Base-by-base conservation (phyloP, 2,329 filamentous ascomycete species). In the Zasmidium citrigriseum region DNA sequence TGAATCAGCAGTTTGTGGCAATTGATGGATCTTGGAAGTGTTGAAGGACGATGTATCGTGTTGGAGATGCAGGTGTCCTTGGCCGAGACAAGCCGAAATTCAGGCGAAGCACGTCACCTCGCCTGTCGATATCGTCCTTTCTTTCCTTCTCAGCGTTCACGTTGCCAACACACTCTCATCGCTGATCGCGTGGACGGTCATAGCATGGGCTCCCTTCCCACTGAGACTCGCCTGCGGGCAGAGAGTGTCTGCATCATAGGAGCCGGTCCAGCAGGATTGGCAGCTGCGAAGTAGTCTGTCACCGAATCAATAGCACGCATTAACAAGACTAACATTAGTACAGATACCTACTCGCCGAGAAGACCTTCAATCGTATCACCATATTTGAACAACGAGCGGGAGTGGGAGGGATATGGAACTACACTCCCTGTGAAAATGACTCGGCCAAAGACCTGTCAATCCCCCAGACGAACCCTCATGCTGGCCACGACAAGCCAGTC, bases 331-430 rank as follows among this genome's bases (percentile, higher is more conserved):
- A 14, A 54, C 41, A 22, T 22, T 14, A 23, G 41, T 9, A 24
- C 24, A 54, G 41, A 20, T 93, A 93, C 69, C 80, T 97, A 18
- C 72, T 84, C 11, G 90, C 89, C 0, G 91, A 89, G 67, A 88
- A 81, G 69, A 79, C 72, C 1, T 95, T 95, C 68, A 77, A 86
- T 12, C 82, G 79, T 25, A 87, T 98, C 59, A 84, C 87, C 59
- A 75, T 97, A 41, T 96, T 89, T 68, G 95, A 98, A 75, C 91
- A 96, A 74, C 87, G 91, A 64, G 78, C 82, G 46, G 82, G 85
- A 49, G 83, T 89, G 5, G 93, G 92, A 57, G 93, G 95, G 1
- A 85, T 95, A 10, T 98, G 93, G 93, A 89, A 91, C 68, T 92
- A 96, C 73, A 87, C 82, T 62, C 77, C 79, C 1, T 61, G 58